A percentile compares a stretch with the other conserved stretches of the same genome.
Conservation (phyloP, 257 asterid genomes). For the Rhazya stricta region DNA sequence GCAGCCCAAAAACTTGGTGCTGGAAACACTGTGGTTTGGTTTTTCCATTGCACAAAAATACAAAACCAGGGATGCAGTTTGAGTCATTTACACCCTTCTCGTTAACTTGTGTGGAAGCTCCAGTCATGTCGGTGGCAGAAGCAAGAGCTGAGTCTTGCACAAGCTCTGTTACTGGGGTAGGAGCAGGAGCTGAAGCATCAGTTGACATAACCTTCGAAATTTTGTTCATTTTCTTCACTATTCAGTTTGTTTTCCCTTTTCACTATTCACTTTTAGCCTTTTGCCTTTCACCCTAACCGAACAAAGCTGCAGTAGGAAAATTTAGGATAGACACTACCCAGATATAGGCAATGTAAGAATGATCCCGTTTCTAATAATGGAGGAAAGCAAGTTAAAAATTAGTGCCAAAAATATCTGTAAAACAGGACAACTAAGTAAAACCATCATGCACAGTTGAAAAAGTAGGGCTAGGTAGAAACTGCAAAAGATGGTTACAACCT, state of each 20-base stretch:
- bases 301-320: constrained; percentile 15
- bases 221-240: constrained; percentile 17
- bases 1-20: constrained; percentile 82
- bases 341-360: background rate
- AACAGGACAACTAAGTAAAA: background rate
- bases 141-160: constrained; percentile 22
- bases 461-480: background rate
- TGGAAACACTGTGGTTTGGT: constrained; percentile 61
- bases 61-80: constrained; percentile 47
- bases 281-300: constrained; percentile 30
- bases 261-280: constrained; percentile 19
- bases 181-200: constrained; percentile 20
- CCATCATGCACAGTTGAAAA: background rate
- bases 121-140: constrained; percentile 11
- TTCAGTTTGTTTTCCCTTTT: constrained; percentile 22
- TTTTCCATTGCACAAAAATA: constrained; percentile 56
- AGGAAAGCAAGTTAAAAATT: background rate
- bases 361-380: background rate
- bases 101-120: constrained; percentile 18
- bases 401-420: background rate
- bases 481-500: background rate
- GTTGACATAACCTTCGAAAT: constrained; percentile 12
- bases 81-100: constrained; percentile 23
- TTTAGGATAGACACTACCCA: background rate
- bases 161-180: constrained; percentile 10